phyloP scores from a whole-genome alignment of 129 eudicot species.

The Artemisia tridentata region DNA sequence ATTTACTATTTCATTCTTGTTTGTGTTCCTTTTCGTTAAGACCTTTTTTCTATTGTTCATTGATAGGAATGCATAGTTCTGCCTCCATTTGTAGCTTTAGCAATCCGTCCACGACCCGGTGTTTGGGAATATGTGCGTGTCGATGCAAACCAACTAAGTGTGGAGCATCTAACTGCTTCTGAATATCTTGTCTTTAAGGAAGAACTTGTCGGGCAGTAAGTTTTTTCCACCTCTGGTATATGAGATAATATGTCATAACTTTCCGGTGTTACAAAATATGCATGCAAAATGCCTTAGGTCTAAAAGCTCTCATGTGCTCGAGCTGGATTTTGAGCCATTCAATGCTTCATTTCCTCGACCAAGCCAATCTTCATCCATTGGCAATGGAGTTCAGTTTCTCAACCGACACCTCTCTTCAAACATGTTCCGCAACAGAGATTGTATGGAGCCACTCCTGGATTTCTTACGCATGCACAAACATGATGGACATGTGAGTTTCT shows the following conservation, averaged over 20 bases:
- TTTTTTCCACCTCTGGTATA: background rate
- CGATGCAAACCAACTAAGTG: conserved; percentile 75
- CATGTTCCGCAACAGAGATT: conserved; percentile 94
- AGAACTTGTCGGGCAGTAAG: conserved; percentile 84
- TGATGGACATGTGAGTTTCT: conserved; percentile 76
- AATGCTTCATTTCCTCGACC: conserved; percentile 89
- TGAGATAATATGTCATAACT: background rate
- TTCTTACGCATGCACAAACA: conserved; percentile 74
- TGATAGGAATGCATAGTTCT: conserved; percentile 85
- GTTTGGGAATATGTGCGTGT: conserved; percentile 97
- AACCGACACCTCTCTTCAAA: conserved; percentile 92
- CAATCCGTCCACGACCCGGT: conserved; percentile 97
- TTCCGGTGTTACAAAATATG: background rate
- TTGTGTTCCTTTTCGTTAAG: background rate
- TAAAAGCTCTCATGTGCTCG: conserved; percentile 56
- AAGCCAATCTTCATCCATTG: conserved; percentile 79
- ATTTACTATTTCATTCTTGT: conserved; percentile 6
- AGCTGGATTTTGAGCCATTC: conserved; percentile 97
- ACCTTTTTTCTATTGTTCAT: conserved; percentile 16
- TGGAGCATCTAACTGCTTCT: conserved; percentile 72
- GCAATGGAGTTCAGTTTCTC: conserved; percentile 96
- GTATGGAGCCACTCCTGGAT: conserved; percentile 85
- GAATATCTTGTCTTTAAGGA: conserved; percentile 90
- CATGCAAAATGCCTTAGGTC: conserved; percentile 31
- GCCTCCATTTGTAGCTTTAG: conserved; percentile 95